These are phyloP conservation scores for Scleroderma citrinum DNA, from an alignment of 768 basidiomycete species.

Conservation along the genomic window DNA sequence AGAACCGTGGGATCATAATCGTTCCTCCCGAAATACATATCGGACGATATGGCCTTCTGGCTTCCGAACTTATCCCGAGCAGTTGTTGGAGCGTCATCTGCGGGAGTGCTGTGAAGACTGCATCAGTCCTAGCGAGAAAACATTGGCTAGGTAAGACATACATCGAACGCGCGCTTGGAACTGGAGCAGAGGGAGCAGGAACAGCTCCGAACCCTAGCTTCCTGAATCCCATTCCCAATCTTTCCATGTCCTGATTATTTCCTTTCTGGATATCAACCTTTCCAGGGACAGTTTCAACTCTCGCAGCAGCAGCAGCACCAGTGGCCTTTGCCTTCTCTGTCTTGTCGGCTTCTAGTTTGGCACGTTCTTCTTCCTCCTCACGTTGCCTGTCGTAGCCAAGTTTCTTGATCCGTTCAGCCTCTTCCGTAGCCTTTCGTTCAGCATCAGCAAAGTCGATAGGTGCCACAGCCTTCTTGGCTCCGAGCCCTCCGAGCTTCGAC, in stretches of 20 bases:
- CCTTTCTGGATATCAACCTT: slow-evolving; percentile 33
- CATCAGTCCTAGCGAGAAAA: not conserved
- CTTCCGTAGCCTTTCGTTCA: slow-evolving; percentile 83
- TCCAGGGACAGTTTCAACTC: slow-evolving; percentile 19
- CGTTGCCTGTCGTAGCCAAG: slow-evolving; percentile 85
- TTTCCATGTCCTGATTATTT: slow-evolving; percentile 45
- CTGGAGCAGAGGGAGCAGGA: slow-evolving; percentile 53
- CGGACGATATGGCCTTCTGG: slow-evolving; percentile 96
- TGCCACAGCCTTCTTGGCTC: slow-evolving; percentile 78
- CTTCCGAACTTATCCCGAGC: slow-evolving; percentile 88
- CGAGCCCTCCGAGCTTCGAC: slow-evolving; percentile 68
- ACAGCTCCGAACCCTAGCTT: slow-evolving; percentile 82
- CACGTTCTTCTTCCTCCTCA: slow-evolving; percentile 80
- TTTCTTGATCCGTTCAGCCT: slow-evolving; percentile 87
- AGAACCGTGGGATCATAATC: slow-evolving; percentile 70
- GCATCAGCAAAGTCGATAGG: slow-evolving; percentile 93
- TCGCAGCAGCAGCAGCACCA: slow-evolving; percentile 19
- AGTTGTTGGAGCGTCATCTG: slow-evolving; percentile 62
- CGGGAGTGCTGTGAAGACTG: slow-evolving; percentile 19
- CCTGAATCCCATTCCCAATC: slow-evolving; percentile 66
- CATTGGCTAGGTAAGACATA: slow-evolving; percentile 9
- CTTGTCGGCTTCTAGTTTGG: slow-evolving; percentile 55
- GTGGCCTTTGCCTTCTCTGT: slow-evolving; percentile 29
- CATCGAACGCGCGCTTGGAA: slow-evolving; percentile 41
- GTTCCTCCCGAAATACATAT: slow-evolving; percentile 93